Conservation (phyloP, 192 early-diverging fungal genomes). For the Funneliformis geosporum region DNA sequence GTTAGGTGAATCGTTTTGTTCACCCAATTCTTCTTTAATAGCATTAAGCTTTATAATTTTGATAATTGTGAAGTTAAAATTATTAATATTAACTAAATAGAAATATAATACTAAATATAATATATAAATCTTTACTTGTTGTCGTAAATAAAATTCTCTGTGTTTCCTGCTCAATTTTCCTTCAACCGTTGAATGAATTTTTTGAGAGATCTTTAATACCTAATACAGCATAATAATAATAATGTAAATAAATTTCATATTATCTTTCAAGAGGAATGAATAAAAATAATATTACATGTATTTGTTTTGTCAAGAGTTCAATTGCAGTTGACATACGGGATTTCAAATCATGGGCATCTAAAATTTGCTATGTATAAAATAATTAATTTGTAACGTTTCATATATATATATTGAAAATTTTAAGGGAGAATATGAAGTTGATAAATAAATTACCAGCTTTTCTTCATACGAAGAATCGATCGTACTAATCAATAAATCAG, state of each 20-base stretch:
- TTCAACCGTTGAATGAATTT: conserved; percentile 67
- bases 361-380: conserved; percentile 39
- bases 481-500: conserved; percentile 69
- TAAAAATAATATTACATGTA: conserved; percentile 48
- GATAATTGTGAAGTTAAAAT: too few relatives aligned
- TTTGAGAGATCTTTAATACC: conserved; percentile 77
- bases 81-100: too few relatives aligned
- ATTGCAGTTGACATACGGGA: conserved; percentile 56
- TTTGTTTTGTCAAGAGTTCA: conserved; percentile 69
- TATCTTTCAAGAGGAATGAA: background rate
- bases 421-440: background rate
- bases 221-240: conserved; percentile 35
- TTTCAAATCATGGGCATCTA: conserved; percentile 58
- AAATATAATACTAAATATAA: too few relatives aligned
- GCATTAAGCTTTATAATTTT: conserved; percentile 59
- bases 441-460: conserved; percentile 48
- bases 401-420: too few relatives aligned
- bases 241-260: background rate
- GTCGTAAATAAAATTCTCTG: conserved; percentile 73
- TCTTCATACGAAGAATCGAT: conserved; percentile 73
- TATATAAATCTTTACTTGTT: conserved; percentile 58
- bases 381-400: background rate
- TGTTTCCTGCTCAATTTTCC: conserved; percentile 82
- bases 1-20: conserved; percentile 51
- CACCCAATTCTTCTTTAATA: conserved; percentile 79